These are phyloP conservation scores for Fusarium longipes DNA, from an alignment of 2,329 filamentous ascomycete species.

Conservation along the genomic window DNA sequence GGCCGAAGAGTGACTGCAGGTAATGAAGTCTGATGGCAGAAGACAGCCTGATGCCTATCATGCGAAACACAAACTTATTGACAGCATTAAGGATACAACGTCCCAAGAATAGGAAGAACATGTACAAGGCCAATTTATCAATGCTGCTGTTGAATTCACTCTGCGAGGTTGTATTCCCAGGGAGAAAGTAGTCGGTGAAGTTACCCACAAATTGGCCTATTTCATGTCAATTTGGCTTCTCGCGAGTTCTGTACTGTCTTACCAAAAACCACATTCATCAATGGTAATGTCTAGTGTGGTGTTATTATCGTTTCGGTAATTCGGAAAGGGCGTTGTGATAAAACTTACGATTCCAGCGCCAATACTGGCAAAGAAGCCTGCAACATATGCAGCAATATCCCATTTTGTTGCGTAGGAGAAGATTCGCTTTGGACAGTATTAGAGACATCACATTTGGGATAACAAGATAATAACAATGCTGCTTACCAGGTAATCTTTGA, in stretches of 20 bases:
- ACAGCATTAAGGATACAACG: constrained; percentile 73
- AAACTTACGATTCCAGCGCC: constrained; percentile 57
- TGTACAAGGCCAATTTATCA: constrained; percentile 68
- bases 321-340: background rate
- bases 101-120: constrained; percentile 76
- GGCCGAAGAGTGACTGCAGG: constrained; percentile 70
- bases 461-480: background rate
- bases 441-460: background rate
- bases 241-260: constrained; percentile 19
- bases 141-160: constrained; percentile 56
- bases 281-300: constrained; percentile 58
- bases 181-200: constrained; percentile 59
- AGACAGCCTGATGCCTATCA: constrained; percentile 71
- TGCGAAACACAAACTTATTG: constrained; percentile 69
- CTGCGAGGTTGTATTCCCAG: constrained; percentile 47
- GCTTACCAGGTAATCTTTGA: constrained; percentile 58
- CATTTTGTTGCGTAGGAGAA: constrained; percentile 66
- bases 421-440: constrained; percentile 53
- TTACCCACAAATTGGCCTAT: constrained; percentile 58
- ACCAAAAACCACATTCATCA: constrained; percentile 71
- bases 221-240: background rate
- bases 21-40: constrained; percentile 73
- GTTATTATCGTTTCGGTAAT: background rate
- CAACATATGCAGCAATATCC: constrained; percentile 62
- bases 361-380: constrained; percentile 60